Conservation (phyloP, 805 yeast genomes). For the Kodamaea kakaduensis region DNA sequence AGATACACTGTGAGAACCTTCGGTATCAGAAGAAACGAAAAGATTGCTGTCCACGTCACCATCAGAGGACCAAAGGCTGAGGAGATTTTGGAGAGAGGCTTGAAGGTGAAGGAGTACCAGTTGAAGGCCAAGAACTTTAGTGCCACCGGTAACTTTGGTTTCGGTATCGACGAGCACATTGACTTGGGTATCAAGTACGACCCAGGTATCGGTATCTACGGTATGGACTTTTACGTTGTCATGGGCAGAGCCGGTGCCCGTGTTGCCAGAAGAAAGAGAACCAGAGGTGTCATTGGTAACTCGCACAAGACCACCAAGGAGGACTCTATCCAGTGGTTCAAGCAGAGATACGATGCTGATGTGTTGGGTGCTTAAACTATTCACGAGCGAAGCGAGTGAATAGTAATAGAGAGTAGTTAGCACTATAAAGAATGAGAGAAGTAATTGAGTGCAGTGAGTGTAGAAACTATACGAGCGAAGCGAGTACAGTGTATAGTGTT, state of each 20-base stretch:
- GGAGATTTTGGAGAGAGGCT: constrained; percentile 99
- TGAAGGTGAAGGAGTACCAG: constrained; percentile 99
- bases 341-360: constrained; percentile 99
- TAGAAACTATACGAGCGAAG: too few species aligned
- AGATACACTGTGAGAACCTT: constrained; percentile 99
- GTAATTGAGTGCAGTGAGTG: too few species aligned
- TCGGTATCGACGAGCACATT: constrained; percentile 99
- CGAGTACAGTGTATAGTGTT: too few species aligned
- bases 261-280: constrained; percentile 98
- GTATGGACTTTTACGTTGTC: constrained; percentile 99
- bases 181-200: constrained; percentile 99
- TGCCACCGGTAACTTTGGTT: constrained; percentile 99
- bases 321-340: constrained; percentile 97
- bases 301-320: constrained; percentile 87
- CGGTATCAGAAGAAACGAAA: constrained; percentile 99
- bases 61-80: constrained; percentile 98
- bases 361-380: constrained; percentile 72
- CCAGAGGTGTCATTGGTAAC: constrained; percentile 84
- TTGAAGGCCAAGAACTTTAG: constrained; percentile 92
- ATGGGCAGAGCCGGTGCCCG: constrained; percentile 99
- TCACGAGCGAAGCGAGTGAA: too few species aligned
- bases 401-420: too few species aligned
- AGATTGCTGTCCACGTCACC: constrained; percentile 98
- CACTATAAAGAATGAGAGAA: too few species aligned
- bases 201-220: constrained; percentile 99